Conservation (phyloP, 2,329 filamentous ascomycete genomes). For the Microsporum ferrugineum region DNA sequence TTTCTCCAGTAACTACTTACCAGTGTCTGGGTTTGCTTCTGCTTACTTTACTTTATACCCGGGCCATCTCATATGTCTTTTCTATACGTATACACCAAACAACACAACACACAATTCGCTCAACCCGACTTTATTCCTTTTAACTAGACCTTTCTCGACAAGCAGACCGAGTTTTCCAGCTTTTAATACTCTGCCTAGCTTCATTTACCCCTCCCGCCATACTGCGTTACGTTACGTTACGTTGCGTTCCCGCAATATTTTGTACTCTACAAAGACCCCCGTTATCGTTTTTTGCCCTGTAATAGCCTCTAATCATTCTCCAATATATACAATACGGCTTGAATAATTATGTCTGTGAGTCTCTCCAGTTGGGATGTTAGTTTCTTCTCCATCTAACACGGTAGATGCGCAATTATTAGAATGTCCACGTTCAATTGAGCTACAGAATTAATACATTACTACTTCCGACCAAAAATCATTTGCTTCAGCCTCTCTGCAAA, state of each 20-base stretch:
- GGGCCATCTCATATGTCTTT: background rate
- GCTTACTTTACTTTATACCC: background rate
- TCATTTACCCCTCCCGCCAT: background rate
- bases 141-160: too few relatives aligned
- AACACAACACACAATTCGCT: too few relatives aligned
- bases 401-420: background rate
- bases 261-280: background rate
- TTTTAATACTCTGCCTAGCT: background rate
- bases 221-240: background rate
- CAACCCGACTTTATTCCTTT: too few relatives aligned
- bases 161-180: background rate
- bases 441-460: background rate
- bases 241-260: background rate
- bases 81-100: too few relatives aligned
- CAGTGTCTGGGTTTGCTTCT: too few relatives aligned
- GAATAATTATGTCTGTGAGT: background rate
- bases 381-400: background rate
- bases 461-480: conserved; percentile 28
- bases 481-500: conserved; percentile 41
- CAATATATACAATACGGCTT: background rate
- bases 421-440: background rate
- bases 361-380: background rate
- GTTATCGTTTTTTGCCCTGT: background rate
- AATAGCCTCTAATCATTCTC: background rate
- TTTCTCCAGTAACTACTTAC: too few relatives aligned